These are phyloP conservation scores for Aspergillus thermomutatus DNA, from an alignment of 2,329 filamentous ascomycete genomes.

Conservation along the genomic window DNA sequence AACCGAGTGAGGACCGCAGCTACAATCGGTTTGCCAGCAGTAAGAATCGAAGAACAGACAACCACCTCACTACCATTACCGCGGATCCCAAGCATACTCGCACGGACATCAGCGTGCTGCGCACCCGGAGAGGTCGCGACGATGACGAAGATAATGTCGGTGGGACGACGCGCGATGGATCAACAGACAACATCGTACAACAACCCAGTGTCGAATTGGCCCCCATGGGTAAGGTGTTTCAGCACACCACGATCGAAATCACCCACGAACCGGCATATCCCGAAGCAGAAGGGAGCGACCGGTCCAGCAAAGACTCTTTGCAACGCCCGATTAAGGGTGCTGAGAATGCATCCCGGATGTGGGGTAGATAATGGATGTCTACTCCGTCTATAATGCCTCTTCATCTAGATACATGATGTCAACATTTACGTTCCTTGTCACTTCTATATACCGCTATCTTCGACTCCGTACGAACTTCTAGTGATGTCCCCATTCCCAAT, in stretches of 20 bases:
- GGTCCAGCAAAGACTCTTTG: constrained; percentile 27
- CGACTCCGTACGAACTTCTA: background rate
- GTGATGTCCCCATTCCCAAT: too few species aligned
- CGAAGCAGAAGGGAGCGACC: constrained; percentile 20
- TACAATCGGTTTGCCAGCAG: constrained; percentile 31
- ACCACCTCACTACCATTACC: constrained; percentile 31
- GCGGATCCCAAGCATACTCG: constrained; percentile 22
- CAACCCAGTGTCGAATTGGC: constrained; percentile 26
- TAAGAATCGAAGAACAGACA: constrained; percentile 24
- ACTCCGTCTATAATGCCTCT: background rate
- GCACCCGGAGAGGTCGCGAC: constrained; percentile 11
- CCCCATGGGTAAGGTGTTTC: constrained; percentile 40
- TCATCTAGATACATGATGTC: constrained; percentile 3
- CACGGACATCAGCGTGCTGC: constrained; percentile 20
- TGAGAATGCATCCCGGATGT: constrained; percentile 16
- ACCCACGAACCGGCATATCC: constrained; percentile 35
- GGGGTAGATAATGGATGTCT: constrained; percentile 21
- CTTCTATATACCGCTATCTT: background rate
- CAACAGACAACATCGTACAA: constrained; percentile 44
- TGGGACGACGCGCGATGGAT: constrained; percentile 39
- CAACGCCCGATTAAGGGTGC: constrained; percentile 3
- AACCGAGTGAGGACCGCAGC: constrained; percentile 37
- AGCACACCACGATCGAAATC: constrained; percentile 44
- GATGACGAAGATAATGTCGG: constrained; percentile 27
- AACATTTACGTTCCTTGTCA: constrained; percentile 1